These are phyloP conservation scores for Cercospora berteroae DNA, from an alignment of 2,329 filamentous ascomycete species.

Conservation along the genomic window DNA sequence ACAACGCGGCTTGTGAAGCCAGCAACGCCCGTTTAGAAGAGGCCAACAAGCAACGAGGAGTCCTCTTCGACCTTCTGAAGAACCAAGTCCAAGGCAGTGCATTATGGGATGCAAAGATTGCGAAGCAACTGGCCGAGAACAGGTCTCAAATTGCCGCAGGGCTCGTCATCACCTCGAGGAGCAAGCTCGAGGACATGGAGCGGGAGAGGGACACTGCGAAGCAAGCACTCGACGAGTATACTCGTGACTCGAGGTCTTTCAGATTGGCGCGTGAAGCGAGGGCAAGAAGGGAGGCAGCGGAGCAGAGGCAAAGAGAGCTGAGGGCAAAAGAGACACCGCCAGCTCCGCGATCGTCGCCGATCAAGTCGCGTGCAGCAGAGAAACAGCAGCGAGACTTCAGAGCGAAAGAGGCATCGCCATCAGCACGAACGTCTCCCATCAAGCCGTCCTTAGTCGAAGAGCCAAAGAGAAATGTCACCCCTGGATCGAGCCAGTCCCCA, in stretches of 20 bases:
- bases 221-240: slow-evolving; percentile 1
- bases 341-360: not conserved
- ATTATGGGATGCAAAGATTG: slow-evolving; percentile 1
- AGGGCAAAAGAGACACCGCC: not conserved
- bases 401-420: not conserved
- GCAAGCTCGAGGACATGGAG: slow-evolving; percentile 1
- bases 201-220: not conserved
- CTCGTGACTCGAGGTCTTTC: not conserved
- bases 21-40: not conserved
- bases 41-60: not conserved
- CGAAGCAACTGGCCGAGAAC: slow-evolving; percentile 9
- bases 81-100: not conserved
- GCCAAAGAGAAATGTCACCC: not conserved
- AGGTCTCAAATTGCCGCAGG: slow-evolving; percentile 2
- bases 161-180: slow-evolving; percentile 2
- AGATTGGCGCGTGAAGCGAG: not conserved
- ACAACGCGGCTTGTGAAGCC: not conserved
- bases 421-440: not conserved
- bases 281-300: not conserved
- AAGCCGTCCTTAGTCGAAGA: not conserved
- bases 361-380: not conserved
- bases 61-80: not conserved
- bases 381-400: not conserved
- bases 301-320: not conserved
- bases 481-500: not conserved